Conservation (phyloP, 2,329 filamentous ascomycete species). For the Cladophialophora bantiana region DNA sequence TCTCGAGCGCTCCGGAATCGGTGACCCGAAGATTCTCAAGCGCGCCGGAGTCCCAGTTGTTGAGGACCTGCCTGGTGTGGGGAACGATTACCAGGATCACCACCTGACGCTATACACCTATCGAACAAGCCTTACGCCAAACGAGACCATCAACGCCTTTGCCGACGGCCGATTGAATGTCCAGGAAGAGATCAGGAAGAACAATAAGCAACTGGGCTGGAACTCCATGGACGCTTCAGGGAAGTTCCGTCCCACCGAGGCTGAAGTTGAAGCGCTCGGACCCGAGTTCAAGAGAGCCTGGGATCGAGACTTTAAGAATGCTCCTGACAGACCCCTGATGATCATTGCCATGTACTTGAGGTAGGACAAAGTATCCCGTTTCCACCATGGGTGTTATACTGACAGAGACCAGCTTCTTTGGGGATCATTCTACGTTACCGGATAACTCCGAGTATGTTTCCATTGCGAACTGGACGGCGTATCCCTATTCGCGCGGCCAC, state of each 20-base stretch:
- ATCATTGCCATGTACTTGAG: conserved; percentile 37
- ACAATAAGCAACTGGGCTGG: conserved; percentile 58
- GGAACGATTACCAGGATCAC: conserved; percentile 62
- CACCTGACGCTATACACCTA: conserved; percentile 63
- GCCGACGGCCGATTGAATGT: conserved; percentile 58
- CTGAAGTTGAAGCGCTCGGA: conserved; percentile 61
- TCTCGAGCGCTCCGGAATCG: conserved; percentile 67
- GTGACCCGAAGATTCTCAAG: conserved; percentile 53
- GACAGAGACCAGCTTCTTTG: conserved; percentile 13
- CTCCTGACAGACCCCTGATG: conserved; percentile 50
- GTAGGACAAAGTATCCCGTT: conserved; percentile 9
- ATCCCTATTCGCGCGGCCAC: conserved; percentile 67
- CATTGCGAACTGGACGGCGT: conserved; percentile 61
- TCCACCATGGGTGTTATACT: neutral
- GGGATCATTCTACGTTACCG: conserved; percentile 29
- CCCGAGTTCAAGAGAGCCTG: conserved; percentile 61
- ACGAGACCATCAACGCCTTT: conserved; percentile 63
- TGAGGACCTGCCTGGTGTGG: conserved; percentile 55
- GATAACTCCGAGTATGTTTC: conserved; percentile 60
- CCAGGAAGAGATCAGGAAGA: conserved; percentile 31
- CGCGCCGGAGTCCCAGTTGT: conserved; percentile 52
- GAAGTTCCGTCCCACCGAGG: conserved; percentile 63
- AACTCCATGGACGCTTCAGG: conserved; percentile 63
- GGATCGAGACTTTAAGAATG: conserved; percentile 62
- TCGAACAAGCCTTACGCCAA: conserved; percentile 52